Evolutionary conservation across 2,329 filamentous ascomycete species (phyloP), one percentile per base, ranked within the genome.

Genomic region (Ophiocordyceps australis): DNA sequence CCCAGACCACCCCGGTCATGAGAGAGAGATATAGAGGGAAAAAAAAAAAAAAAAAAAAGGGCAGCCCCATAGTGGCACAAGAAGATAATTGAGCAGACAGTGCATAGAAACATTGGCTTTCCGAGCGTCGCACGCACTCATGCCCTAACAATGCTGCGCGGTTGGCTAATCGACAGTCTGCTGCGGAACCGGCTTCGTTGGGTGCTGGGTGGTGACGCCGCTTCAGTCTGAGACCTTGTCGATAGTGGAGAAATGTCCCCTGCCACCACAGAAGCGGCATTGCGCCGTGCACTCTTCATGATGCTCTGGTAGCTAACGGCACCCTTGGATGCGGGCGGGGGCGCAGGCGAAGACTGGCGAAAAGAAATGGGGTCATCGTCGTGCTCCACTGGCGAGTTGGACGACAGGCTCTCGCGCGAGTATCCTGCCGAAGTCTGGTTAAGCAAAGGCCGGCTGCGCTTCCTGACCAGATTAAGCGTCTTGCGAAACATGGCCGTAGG

Each of bases 381-480:
- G 30, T 53, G 45, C 29, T 46, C 47, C 40, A 49, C 47, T 23
- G 38, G 30, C 17, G 24, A 27, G 32, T 28, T 31, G 28, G 32
- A 31, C 28, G 40, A 31, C 25, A 54, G 34, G 30, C 38, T 47
- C 22, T 55, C 50, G 12, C 42, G 42, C 7, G 50, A 46, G 20
- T 39, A 38, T n/a, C 40, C 39, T 17, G 48, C 48, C 23, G 47
- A 41, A n/a, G n/a, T n/a, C 9, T 43, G 35, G 35, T 47, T 52
- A 32, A 70, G 49, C 14, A 50, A 49, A 7, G 60, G 59, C 28
- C 54, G 54, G 49, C 64, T 70, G 34, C 60, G 55, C 54, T 65
- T 67, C 39, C 57, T 55, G 25, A 59, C 58, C 17, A 71, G 47
- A 36, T 55, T 66, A 22, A 70, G 45, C 4, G 63, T 64, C 36